Base-by-base conservation (phyloP, 1,284 basidiomycete species). In the Heterobasidion annosum region DNA sequence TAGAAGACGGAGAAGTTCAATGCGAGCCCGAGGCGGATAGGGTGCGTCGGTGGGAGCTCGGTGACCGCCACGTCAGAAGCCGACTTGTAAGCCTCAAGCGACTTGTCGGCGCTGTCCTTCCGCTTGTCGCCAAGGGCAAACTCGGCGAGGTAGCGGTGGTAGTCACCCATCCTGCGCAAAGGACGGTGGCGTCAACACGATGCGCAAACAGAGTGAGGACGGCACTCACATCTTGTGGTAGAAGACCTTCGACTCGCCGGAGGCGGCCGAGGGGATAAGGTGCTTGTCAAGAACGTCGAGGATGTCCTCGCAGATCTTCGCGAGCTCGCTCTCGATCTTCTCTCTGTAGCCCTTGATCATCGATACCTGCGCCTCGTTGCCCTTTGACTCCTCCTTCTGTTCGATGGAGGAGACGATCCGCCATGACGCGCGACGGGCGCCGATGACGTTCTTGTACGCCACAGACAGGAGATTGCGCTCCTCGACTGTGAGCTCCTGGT, bases 1-100 rank as follows among this genome's bases (percentile, higher is more conserved):
- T 99, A 99, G 83, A 99, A 99, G 57, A 99, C 96, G 59, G 94
- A 98, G 85, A 99, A 99, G 87, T 99, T 99, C 69, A 99, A 83
- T 51, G 96, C 97, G 56, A 99, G 91, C 75, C 96, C 96, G 61
- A 99, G 91, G 70, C 96, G 94, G 76, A 99, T 99, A 64, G 96
- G 96, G 81, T 99, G 97, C 65, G 96, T 99, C 33, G 96, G 97
- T 45, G 96, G 94, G 52, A 99, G 88, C 77, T 99, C 95, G 53
- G 91, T 96, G 64, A 96, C 88, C 63, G 96, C 96, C 71, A 99
- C 95, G 64, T 98, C 95, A 54, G 95, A 98, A 55, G 96, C 96
- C 62, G 93, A 91, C 88, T 99, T 99, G 90, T 99, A 99, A 55
- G 96, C 94, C 76, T 95, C 94, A 67, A 98, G 83, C 25, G 97